phyloP scores from a whole-genome alignment of 2,329 filamentous ascomycete species.

The Stachybotrys elegans region DNA sequence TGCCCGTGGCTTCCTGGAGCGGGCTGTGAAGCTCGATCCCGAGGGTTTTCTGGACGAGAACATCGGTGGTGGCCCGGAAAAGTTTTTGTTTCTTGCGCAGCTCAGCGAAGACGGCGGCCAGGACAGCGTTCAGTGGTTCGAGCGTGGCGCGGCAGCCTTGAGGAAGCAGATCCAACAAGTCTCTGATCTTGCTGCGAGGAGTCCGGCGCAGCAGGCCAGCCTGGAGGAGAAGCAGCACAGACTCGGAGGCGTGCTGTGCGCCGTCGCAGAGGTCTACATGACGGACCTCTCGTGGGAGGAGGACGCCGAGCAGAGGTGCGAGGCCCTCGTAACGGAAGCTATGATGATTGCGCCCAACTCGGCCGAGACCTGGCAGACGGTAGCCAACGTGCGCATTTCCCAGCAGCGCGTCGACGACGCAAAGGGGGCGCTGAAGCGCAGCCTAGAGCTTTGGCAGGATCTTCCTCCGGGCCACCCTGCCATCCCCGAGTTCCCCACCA shows the following conservation, averaged over 20 bases:
- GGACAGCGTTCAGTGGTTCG: conserved; percentile 63
- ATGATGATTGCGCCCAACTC: conserved; percentile 75
- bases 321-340: conserved; percentile 84
- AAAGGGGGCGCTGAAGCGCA: conserved; percentile 68
- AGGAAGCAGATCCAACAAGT: conserved; percentile 64
- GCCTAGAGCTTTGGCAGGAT: conserved; percentile 78
- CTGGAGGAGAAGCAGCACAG: conserved; percentile 70
- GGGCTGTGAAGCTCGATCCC: conserved; percentile 70
- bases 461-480: conserved; percentile 64
- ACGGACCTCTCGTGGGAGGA: conserved; percentile 92
- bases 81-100: conserved; percentile 93
- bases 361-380: conserved; percentile 88
- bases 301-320: conserved; percentile 84
- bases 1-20: conserved; percentile 66
- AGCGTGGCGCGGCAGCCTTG: conserved; percentile 67
- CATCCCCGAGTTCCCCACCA: conserved; percentile 80
- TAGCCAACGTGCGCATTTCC: conserved; percentile 90
- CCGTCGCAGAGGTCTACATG: conserved; percentile 97
- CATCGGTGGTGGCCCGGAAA: conserved; percentile 79
- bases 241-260: conserved; percentile 86
- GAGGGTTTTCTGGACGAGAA: conserved; percentile 67
- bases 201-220: conserved; percentile 31
- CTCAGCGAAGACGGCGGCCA: conserved; percentile 67
- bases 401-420: conserved; percentile 78
- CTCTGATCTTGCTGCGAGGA: conserved; percentile 39